Base-by-base conservation (phyloP, 2,329 filamentous ascomycete genomes). In the Trichoderma sp. region DNA sequence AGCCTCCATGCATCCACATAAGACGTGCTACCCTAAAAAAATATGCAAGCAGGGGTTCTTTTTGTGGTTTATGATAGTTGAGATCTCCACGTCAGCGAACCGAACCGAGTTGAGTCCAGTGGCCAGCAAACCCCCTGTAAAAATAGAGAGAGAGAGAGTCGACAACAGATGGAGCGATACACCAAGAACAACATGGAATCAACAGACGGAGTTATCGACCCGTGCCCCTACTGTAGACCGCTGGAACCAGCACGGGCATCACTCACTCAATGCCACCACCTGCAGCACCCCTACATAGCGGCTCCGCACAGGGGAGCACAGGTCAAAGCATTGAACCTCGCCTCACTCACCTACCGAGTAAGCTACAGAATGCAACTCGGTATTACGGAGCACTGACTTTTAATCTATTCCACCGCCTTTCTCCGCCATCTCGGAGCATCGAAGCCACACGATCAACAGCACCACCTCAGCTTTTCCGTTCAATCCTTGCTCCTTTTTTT, bases 391-490 rank as follows among this genome's bases (percentile, higher is more conserved):
- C 50, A 5, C 27, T n/a, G 41, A n/a, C 41, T 45, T n/a, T 35
- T 63, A 63, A 63, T 63, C 59, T 63, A 35, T 38, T 12, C 66
- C 66, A 69, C 66, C 66, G 66, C 66, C 66, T 69, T 69, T 69
- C 50, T 69, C n/a, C 29, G 12, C 65, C n/a, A 41, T 45, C 12
- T 27, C 45, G 29, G 1, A 9, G 6, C 14, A 50, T 50, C 45
- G n/a, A 50, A 4, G n/a, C 45, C 18, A 50, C n/a, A 50, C 4
- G 45, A 53, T 21, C 45, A 53, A 21, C 45, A 53, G 16, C 50
- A 33, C 50, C 66, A 18, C 14, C 14, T 16, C 35, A 59, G 56
- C n/a, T 56, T 56, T 56, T 24, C 18, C 27, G 21, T 45, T 66
- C 27, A 16, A n/a, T n/a, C 45, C 45, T 11, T 63, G 27, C 29